A percentile compares a stretch with the other conserved stretches of the same genome.
Evolutionary conservation across 2,329 filamentous ascomycete species (phyloP).

Genomic region (Lasiodiplodia citricola): DNA sequence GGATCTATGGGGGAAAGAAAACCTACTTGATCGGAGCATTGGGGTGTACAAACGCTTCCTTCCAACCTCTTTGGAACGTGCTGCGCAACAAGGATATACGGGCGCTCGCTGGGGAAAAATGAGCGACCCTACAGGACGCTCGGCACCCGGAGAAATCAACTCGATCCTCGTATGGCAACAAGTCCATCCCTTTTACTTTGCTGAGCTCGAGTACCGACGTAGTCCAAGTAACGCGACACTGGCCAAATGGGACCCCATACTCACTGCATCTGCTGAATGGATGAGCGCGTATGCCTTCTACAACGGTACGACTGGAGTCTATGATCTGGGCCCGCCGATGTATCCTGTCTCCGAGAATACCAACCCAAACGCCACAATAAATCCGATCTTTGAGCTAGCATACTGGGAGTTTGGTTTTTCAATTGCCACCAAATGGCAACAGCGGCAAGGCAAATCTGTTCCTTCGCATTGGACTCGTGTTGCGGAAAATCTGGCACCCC

Average conservation of each 20-base stretch:
- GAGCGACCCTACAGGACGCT: conserved; percentile 61
- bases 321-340: conserved; percentile 60
- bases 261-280: conserved; percentile 61
- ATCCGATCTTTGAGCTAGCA: conserved; percentile 64
- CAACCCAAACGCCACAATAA: conserved; percentile 60
- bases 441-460: conserved; percentile 50
- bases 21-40: conserved; percentile 53
- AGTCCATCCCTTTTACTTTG: conserved; percentile 66
- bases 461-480: conserved; percentile 57
- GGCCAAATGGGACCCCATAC: conserved; percentile 58
- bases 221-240: conserved; percentile 53
- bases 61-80: conserved; percentile 42
- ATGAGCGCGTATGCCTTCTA: conserved; percentile 64
- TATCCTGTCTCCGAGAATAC: conserved; percentile 64
- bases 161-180: conserved; percentile 67
- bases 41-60: conserved; percentile 58
- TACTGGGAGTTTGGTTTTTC: conserved; percentile 68
- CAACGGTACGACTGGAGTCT: conserved; percentile 58
- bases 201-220: conserved; percentile 60
- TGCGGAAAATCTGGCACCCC: conserved; percentile 57
- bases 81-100: conserved; percentile 44
- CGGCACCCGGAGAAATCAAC: conserved; percentile 66
- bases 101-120: conserved; percentile 61
- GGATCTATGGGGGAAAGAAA: conserved; percentile 56
- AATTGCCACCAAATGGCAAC: conserved; percentile 60